Base-by-base conservation (phyloP, 2,329 filamentous ascomycete species). In the Fusarium irregulare region DNA sequence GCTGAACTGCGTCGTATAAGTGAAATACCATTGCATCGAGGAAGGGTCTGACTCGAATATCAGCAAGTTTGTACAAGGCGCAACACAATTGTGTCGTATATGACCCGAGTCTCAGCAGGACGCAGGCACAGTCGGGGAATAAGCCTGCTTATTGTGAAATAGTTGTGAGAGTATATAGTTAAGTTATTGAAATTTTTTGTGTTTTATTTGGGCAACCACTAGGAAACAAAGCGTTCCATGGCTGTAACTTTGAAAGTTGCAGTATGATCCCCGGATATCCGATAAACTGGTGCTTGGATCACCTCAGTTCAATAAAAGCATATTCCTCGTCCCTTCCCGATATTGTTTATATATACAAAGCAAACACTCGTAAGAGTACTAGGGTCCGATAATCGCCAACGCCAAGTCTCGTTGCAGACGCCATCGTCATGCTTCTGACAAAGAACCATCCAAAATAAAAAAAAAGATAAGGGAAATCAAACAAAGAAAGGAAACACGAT, bases 331-430 rank as follows among this genome's bases (percentile, higher is more conserved):
- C 57, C 70, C 55, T 74, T 71, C 67, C 67, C 68, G 56, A 55
- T 64, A 72, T 61, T 70, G 51, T 75, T 72, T 76, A 75, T 76
- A 74, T 74, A 75, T 69, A 76, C 73, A 75, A 74, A 76, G 67
- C 66, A 75, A 75, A 75, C 66, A 70, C 71, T 75, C 70, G 66
- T 63, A 67, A 60, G 74, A 76, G 72, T 64, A 68, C 59, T 66
- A 60, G 55, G 59, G 72, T 68, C 68, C 58, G 54, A 74, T 71
- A 53, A 70, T 76, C 74, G 61, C 74, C 73, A 76, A 76, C 74
- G 74, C 74, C 74, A 65, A 66, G 65, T 75, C 70, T 75, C 64
- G 50, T 74, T 44, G 71, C 73, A 76, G 74, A 76, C 74, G 66
- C 74, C 74, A 45, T 76, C 73, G 71, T 76, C 74, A 73, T 76